Conservation (phyloP, 345 rosid genomes). For the Eucalyptus viminalis region DNA sequence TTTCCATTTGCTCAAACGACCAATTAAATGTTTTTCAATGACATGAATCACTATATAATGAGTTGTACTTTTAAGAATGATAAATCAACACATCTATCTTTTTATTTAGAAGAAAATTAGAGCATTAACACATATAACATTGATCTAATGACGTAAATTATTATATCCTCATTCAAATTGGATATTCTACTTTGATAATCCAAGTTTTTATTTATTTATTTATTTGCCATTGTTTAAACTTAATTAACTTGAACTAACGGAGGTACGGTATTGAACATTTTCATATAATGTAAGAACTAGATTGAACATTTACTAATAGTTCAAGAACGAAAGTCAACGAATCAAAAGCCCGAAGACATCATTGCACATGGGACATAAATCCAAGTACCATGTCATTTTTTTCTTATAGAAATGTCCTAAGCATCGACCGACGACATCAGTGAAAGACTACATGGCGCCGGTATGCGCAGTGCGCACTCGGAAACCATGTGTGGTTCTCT, state of each 20-base stretch:
- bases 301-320: neutral
- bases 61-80: neutral
- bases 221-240: neutral
- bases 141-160: neutral
- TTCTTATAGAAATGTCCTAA: neutral
- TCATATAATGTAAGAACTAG: accelerated
- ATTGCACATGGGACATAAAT: no score
- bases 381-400: no score
- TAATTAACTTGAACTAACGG: neutral
- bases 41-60: neutral
- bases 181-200: neutral
- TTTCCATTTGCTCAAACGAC: neutral
- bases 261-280: neutral
- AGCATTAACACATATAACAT: neutral
- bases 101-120: neutral
- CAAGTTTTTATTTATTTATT: neutral
- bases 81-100: neutral
- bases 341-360: no score
- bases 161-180: accelerated
- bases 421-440: neutral
- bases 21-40: accelerated
- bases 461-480: neutral
- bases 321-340: no score
- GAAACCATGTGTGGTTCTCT: neutral
- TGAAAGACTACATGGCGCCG: neutral